These are phyloP conservation scores for Aspergillus udagawae DNA, from an alignment of 2,329 filamentous ascomycete genomes.

Conservation along the genomic window DNA sequence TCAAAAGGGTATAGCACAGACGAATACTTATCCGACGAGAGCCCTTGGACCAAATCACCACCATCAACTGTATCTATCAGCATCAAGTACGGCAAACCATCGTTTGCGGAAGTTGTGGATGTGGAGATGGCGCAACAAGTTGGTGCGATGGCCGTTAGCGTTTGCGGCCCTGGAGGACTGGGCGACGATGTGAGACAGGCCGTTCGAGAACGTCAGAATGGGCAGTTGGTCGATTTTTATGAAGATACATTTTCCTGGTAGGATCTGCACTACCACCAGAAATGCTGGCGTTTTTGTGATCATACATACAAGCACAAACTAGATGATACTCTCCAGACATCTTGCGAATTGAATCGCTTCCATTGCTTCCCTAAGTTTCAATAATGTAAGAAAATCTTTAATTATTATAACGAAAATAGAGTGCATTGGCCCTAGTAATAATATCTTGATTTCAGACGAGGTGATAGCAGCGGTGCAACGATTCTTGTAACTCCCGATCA, in stretches of 20 bases:
- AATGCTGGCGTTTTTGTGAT: not conserved
- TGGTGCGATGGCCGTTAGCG: constrained; percentile 35
- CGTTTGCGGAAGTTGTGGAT: constrained; percentile 21
- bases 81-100: constrained; percentile 25
- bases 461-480: no score
- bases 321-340: no score
- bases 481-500: not conserved
- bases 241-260: constrained; percentile 38
- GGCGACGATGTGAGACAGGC: constrained; percentile 35
- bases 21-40: constrained; percentile 21
- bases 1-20: constrained; percentile 19
- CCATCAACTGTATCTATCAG: constrained; percentile 23
- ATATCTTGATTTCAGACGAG: no score
- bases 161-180: constrained; percentile 35
- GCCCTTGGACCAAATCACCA: constrained; percentile 23
- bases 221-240: constrained; percentile 31
- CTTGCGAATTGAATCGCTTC: no score
- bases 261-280: no score
- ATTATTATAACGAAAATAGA: no score
- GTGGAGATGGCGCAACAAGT: constrained; percentile 26
- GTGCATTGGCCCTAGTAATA: no score
- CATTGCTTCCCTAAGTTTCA: no score
- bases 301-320: no score
- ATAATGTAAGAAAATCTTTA: no score
- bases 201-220: constrained; percentile 25